Evolutionary conservation across 495 filamentous ascomycete genomes (phyloP), one percentile per base, ranked within the genome.

Genomic region (Cenococcum geophilum): DNA sequence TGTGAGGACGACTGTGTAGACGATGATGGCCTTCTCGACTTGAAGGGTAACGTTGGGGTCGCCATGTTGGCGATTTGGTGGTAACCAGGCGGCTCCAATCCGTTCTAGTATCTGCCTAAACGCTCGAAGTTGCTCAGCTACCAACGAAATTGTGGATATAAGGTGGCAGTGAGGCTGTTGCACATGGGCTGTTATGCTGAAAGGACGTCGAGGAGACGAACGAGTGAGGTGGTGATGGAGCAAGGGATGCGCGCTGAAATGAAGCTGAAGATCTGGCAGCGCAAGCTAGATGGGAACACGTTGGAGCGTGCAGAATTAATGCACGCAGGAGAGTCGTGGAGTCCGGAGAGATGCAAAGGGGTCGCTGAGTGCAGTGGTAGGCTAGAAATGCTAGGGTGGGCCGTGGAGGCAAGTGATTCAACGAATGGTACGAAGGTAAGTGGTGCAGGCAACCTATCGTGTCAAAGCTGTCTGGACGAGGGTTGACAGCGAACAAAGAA

Each of bases 61-160:
- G 77, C 76, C 75, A 78, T 79, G 64, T 43, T 68, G 61, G 61
- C 52, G 65, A 56, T 64, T 56, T 47, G 54, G 61, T 62, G 62
- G 58, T 5, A 36, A 32, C 32, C 62, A 62, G 61, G 66, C 62
- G 27, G 53, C 37, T 23, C 21, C 49, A 25, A 25, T 18, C 49
- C 40, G 57, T 58, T 36, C 59, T 34, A 18, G 1, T 21, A 9
- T 27, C 35, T 42, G 25, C 35, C 43, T 42, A 25, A 14, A 25
- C 42, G 43, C 36, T 18, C 51, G 18, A 18, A 21, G 16, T 25
- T n/a, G 52, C 42, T 59, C 53, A 61, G 42, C 72, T 75, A 80
- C 78, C 78, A 72, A 60, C 68, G 67, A 57, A 78, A 65, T 58
- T 78, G 78, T 57, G 76, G 76, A 65, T 77, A 78, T 20, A 78